A percentile compares a stretch with the other conserved stretches of the same genome.
These are phyloP conservation scores for Backusella macrospora DNA, from an alignment of 192 early-diverging fungal species.

Conservation along the genomic window DNA sequence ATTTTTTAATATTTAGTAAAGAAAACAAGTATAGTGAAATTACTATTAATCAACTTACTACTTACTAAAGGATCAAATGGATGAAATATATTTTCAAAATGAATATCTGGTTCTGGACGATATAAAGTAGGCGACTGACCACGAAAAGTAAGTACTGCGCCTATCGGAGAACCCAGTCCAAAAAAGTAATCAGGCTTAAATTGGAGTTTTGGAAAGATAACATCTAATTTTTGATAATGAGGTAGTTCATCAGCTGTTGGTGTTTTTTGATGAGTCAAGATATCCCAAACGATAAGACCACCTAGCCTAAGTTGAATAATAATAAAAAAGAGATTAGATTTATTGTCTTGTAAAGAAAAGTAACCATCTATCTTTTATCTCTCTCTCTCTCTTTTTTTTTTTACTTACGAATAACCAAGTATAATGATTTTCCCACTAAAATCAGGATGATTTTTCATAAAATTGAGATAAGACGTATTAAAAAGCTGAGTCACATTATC, in stretches of 20 bases:
- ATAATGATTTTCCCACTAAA: constrained; percentile 65
- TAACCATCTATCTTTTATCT: too few relatives aligned
- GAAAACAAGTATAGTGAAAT: too few relatives aligned
- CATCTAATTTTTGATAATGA: constrained; percentile 33
- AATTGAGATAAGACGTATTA: constrained; percentile 52
- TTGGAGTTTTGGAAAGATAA: constrained; percentile 39
- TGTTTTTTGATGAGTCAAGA: constrained; percentile 49
- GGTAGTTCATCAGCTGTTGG: constrained; percentile 16
- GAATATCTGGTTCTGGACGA: constrained; percentile 52
- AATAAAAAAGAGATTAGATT: too few relatives aligned
- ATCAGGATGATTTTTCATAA: constrained; percentile 55
- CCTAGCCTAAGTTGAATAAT: constrained; percentile 42
- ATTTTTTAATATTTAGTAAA: too few relatives aligned
- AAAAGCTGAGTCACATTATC: constrained; percentile 38
- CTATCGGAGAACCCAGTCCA: constrained; percentile 51
- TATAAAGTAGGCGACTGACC: constrained; percentile 56
- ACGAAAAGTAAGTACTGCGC: constrained; percentile 67
- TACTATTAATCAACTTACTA: background rate
- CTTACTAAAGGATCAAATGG: constrained; percentile 69
- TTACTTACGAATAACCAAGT: constrained; percentile 57
- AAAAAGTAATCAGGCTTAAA: constrained; percentile 55
- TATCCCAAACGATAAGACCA: constrained; percentile 70
- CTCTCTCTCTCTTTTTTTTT: background rate
- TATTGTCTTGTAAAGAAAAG: too few relatives aligned
- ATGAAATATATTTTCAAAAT: constrained; percentile 76